Evolutionary conservation across 208 protist genomes (phyloP), one percentile per base, ranked within the genome.

Genomic region (Crithidia sp.): DNA sequence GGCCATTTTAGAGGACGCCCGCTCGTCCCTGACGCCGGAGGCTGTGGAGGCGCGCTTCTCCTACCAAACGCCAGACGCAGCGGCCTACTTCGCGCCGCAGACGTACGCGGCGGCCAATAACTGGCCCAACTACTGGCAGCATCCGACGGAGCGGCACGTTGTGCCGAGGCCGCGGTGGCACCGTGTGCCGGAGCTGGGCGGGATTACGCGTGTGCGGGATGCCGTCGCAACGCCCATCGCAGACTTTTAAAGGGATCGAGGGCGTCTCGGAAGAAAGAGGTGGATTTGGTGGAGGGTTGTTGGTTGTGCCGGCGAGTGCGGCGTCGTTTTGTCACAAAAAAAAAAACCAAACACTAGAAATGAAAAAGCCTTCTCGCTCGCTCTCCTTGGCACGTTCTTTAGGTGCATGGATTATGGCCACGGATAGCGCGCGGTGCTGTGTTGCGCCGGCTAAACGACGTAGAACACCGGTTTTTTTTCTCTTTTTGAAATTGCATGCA

Each of bases 71-170:
- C 82, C 88, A 0, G 93, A 97, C 60, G 77, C 89, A 0, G 83
- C 90, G 10, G 91, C 82, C 2, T 97, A 97, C 75, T 97, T 97
- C 67, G 83, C 59, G 8, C 90, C 93, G 7, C 62, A 87, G 66
- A 16, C 43, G 10, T 95, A 89, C 67, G 74, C 59, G 14, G 79
- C 62, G 4, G 89, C 88, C 16, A 96, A 96, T 78, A 83, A 79
- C 40, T 96, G 80, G 81, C 93, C 93, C 19, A 94, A 97, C 73
- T 96, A 87, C 67, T 97, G 93, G 93, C 93, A 97, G 72, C 93
- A 97, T 68, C 86, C 87, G 2, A 92, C 84, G 13, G 49, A 67
- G 66, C 58, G 49, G 19, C 91, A 97, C 64, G 89, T 97, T 0
- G 82, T 97, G n/a, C 93, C 93, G 36, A 72, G 81, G 58, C 87